Evolutionary conservation across 768 basidiomycete species (phyloP).

Genomic region (Agrocybe praecox): DNA sequence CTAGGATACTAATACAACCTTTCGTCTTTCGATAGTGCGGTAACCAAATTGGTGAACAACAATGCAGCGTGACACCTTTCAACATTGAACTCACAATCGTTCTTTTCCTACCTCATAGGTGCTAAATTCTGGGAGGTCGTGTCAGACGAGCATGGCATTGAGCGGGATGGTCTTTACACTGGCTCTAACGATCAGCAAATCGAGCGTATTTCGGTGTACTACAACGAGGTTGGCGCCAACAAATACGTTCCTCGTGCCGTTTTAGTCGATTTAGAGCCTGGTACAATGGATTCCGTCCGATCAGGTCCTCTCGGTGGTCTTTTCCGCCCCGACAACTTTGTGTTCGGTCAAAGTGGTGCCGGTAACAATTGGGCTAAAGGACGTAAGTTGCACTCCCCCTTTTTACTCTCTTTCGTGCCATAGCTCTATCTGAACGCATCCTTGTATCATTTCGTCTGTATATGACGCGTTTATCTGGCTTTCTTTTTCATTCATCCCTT

Average conservation of each 20-base stretch:
- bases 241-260: constrained; percentile 99
- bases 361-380: constrained; percentile 99
- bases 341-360: constrained; percentile 97
- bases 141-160: constrained; percentile 98
- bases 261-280: constrained; percentile 96
- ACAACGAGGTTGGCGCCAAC: constrained; percentile 92
- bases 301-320: constrained; percentile 87
- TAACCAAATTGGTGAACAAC: constrained; percentile 93
- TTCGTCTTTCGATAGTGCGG: constrained; percentile 68
- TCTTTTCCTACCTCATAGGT: constrained; percentile 48
- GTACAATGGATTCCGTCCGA: constrained; percentile 93
- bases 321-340: constrained; percentile 98
- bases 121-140: constrained; percentile 98
- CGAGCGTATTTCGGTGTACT: constrained; percentile 97
- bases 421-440: background rate
- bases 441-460: background rate
- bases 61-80: constrained; percentile 14
- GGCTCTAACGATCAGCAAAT: constrained; percentile 95
- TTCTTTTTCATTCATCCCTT: constrained; percentile 3
- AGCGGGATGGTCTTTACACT: constrained; percentile 90
- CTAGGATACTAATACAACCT: constrained; percentile 26
- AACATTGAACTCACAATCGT: constrained; percentile 17
- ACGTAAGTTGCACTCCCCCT: constrained; percentile 60
- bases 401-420: background rate
- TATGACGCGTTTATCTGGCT: constrained; percentile 23